Percentiles rank a stretch among this genome's conserved stretches.
Conservation (phyloP, 495 filamentous ascomycete species). For the Bathelium albidoporum region DNA sequence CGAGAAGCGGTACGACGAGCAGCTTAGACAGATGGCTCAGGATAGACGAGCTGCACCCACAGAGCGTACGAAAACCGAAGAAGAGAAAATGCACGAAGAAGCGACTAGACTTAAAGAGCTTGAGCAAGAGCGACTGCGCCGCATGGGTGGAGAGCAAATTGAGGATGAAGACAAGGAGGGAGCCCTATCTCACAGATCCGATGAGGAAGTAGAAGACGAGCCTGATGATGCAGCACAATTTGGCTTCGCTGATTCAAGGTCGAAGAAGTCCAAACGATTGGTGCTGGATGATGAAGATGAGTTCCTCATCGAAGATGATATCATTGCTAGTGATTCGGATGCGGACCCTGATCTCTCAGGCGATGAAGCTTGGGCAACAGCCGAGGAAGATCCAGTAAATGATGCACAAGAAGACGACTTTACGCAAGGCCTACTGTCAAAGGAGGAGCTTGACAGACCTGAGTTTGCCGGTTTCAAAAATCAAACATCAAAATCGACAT, state of each 20-base stretch:
- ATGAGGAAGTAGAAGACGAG: constrained; percentile 33
- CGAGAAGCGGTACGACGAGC: constrained; percentile 76
- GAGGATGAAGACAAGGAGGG: constrained; percentile 27
- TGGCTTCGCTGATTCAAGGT: constrained; percentile 36
- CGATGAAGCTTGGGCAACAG: constrained; percentile 5
- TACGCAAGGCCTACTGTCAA: constrained; percentile 48
- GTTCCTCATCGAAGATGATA: constrained; percentile 78
- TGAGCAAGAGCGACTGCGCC: constrained; percentile 61
- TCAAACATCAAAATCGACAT: background rate
- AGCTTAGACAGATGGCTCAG: constrained; percentile 66
- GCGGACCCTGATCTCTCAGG: constrained; percentile 31
- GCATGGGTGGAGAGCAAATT: constrained; percentile 56
- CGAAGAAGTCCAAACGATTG: constrained; percentile 31
- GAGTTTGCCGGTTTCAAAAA: constrained; percentile 13
- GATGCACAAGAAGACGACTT: constrained; percentile 50
- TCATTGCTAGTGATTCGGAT: constrained; percentile 60
- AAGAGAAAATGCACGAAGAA: constrained; percentile 71
- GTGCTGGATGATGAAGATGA: constrained; percentile 84
- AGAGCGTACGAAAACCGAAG: constrained; percentile 80
- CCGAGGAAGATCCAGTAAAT: constrained; percentile 32
- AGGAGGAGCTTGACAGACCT: constrained; percentile 18
- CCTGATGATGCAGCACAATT: constrained; percentile 47
- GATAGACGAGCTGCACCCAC: constrained; percentile 77
- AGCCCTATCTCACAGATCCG: background rate
- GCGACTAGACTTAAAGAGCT: constrained; percentile 63